Conservation (phyloP, 768 basidiomycete genomes). For the Suillus luteus region DNA sequence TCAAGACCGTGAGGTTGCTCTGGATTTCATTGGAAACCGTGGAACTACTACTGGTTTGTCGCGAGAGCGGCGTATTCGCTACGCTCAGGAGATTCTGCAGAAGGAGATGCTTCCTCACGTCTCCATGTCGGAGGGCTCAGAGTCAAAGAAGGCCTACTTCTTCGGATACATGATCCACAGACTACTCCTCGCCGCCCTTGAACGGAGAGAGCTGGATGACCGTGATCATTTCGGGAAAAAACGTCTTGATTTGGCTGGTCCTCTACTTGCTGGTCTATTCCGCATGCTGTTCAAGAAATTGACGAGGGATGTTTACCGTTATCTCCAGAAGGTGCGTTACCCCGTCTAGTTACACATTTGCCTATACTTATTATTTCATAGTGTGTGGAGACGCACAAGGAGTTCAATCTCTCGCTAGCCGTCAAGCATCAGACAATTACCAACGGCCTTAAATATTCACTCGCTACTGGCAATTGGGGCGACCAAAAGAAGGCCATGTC, state of each 20-base stretch:
- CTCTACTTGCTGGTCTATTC: slow-evolving; percentile 94
- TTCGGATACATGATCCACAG: slow-evolving; percentile 99
- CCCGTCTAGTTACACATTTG: not conserved
- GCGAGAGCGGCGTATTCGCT: slow-evolving; percentile 89
- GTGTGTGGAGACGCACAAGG: slow-evolving; percentile 97
- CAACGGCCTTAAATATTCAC: slow-evolving; percentile 95
- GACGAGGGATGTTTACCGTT: slow-evolving; percentile 95
- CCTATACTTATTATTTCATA: slow-evolving; percentile 34
- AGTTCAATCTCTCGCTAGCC: slow-evolving; percentile 88
- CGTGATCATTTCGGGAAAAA: slow-evolving; percentile 99
- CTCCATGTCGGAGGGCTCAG: slow-evolving; percentile 92
- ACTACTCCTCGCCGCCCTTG: slow-evolving; percentile 88
- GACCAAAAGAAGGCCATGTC: slow-evolving; percentile 99
- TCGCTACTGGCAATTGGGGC: slow-evolving; percentile 99
- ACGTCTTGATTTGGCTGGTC: slow-evolving; percentile 93
- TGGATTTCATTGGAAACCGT: slow-evolving; percentile 98
- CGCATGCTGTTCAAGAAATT: slow-evolving; percentile 96
- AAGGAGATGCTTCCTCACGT: slow-evolving; percentile 99
- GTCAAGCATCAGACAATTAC: slow-evolving; percentile 98
- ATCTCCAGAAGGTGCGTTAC: slow-evolving; percentile 84
- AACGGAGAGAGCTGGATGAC: slow-evolving; percentile 94
- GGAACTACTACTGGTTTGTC: slow-evolving; percentile 93
- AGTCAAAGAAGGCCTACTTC: slow-evolving; percentile 99
- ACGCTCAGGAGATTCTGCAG: slow-evolving; percentile 96
- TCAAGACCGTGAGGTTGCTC: slow-evolving; percentile 93